Conservation (phyloP, 768 basidiomycete genomes). For the Lepiota venenata region DNA sequence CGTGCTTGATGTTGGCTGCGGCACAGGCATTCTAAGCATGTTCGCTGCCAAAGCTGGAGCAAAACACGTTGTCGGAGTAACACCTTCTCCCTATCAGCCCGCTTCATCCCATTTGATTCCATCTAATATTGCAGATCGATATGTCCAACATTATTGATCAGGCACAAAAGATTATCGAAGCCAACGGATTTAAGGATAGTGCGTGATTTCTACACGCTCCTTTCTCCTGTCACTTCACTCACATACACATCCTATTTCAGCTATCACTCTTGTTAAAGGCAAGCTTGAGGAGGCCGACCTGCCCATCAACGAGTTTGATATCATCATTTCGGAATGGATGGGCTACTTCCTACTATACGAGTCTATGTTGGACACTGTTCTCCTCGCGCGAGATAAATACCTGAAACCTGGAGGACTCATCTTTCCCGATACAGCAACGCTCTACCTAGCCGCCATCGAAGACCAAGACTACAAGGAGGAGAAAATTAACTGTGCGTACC, state of each 20-base stretch:
- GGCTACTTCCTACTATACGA: conserved; percentile 99
- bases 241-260: conserved; percentile 34
- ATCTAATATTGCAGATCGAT: conserved; percentile 66
- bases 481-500: conserved; percentile 92
- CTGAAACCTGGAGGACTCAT: conserved; percentile 87
- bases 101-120: conserved; percentile 10
- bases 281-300: conserved; percentile 93
- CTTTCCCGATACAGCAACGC: conserved; percentile 92
- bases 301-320: conserved; percentile 91
- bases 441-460: conserved; percentile 96
- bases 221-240: conserved; percentile 6
- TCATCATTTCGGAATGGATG: conserved; percentile 99
- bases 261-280: conserved; percentile 94
- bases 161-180: conserved; percentile 93
- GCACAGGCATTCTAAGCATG: conserved; percentile 97
- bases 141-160: conserved; percentile 99
- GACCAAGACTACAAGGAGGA: conserved; percentile 99
- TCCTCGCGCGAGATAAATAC: conserved; percentile 95
- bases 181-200: conserved; percentile 97
- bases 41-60: conserved; percentile 97
- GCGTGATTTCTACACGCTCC: conserved; percentile 22
- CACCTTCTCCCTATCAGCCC: conserved; percentile 23
- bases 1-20: conserved; percentile 97
- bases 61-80: conserved; percentile 87
- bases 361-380: conserved; percentile 98